Percentiles rank a stretch among this genome's conserved stretches.
phyloP scores from a whole-genome alignment of 2,329 filamentous ascomycete species.

The Pseudogymnoascus sp. region DNA sequence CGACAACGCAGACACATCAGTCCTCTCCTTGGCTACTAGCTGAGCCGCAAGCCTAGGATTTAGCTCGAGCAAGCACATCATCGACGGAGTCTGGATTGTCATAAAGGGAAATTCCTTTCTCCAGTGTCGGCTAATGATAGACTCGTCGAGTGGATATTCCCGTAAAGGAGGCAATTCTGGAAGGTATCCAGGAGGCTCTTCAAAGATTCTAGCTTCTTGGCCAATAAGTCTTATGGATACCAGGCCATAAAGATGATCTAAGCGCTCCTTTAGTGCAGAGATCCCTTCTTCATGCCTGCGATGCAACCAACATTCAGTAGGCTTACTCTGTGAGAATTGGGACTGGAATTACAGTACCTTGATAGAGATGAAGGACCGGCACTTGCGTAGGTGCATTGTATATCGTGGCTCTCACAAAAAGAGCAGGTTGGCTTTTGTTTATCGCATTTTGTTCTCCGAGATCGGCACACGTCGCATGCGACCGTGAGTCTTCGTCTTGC shows the following conservation, averaged over 20 bases:
- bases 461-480: slow-evolving; percentile 22
- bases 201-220: neutral
- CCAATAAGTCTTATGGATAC: neutral
- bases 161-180: neutral
- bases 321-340: neutral
- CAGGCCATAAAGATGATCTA: slow-evolving; percentile 13
- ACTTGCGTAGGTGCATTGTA: slow-evolving; percentile 15
- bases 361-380: neutral
- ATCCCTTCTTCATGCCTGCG: slow-evolving; percentile 11
- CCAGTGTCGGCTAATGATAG: slow-evolving; percentile 17
- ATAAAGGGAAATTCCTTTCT: slow-evolving; percentile 17
- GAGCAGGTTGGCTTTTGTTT: slow-evolving; percentile 20
- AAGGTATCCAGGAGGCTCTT: neutral
- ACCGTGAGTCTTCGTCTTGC: slow-evolving; percentile 14
- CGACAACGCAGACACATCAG: slow-evolving; percentile 13
- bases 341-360: slow-evolving; percentile 13
- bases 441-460: slow-evolving; percentile 24
- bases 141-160: slow-evolving; percentile 16
- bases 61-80: slow-evolving; percentile 15
- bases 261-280: neutral
- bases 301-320: neutral
- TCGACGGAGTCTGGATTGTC: slow-evolving; percentile 17
- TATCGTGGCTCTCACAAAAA: slow-evolving; percentile 18
- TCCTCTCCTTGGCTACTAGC: slow-evolving; percentile 15
- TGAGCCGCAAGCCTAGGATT: slow-evolving; percentile 13